Base-by-base conservation (phyloP, 169 alveolate species). In the Babesia bigemina region DNA sequence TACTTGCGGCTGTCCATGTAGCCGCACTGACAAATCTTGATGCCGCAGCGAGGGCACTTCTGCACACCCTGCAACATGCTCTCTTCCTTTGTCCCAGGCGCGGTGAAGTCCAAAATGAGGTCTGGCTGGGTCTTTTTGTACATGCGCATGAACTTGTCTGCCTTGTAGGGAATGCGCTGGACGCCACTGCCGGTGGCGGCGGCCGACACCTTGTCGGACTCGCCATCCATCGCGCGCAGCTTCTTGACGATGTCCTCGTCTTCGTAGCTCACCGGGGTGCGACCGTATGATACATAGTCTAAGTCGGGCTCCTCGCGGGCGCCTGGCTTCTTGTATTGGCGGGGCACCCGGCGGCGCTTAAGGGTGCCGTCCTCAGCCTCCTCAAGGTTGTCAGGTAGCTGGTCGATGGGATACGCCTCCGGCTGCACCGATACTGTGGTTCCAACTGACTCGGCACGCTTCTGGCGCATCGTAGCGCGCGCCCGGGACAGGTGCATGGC, bases 1-100 rank as follows among this genome's bases (percentile, higher is more conserved):
- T 56, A 59, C 59, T 42, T 61, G 36, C 29, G 60, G 45, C 60
- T 65, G 26, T 61, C 87, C 89, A 82, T 82, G 33, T 74, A 82
- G 28, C 89, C 89, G 33, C 89, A 82, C 22, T 74, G 89, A 47
- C 89, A 82, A 13, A 82, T 82, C 56, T 82, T 82, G 71, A 74
- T 72, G 21, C 89, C 89, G 44, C 89, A 82, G 33, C 85, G 42
- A 13, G 89, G 89, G 62, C 89, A 82, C 52, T 74, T 82, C 26
- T 36, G 26, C 29, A 82, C 85, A 12, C 89, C 85, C 39, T 50
- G 79, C 55, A 82, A 67, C 85, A 63, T 70, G 59, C 55, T 82
- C 42, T 82, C 89, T 28, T 75, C 81, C 56, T 66, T 74, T 8
- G 85, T 65, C 21, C 65, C 73, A 4, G 85, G 85, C 24, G 53